Evolutionary conservation across 805 yeast species (phyloP).

Genomic region (Wickerhamiella lipophila): DNA sequence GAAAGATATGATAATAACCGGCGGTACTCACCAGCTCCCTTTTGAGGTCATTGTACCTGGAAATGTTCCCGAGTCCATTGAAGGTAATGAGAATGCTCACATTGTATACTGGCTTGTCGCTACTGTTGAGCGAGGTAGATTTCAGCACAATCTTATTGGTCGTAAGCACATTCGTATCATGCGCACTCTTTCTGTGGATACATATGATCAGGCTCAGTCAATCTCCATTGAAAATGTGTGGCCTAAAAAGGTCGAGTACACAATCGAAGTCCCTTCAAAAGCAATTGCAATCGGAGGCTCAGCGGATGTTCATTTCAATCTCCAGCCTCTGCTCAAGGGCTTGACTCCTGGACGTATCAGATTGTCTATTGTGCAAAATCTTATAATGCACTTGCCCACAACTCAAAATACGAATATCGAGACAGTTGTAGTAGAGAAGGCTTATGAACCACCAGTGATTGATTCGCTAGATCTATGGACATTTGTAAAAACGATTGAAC

Average conservation of each 20-base stretch:
- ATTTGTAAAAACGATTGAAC: conserved; percentile 40
- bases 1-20: conserved; percentile 18
- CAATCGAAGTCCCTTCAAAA: conserved; percentile 71
- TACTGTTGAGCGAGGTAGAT: conserved; percentile 68
- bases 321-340: conserved; percentile 76
- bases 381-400: conserved; percentile 40
- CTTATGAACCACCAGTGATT: conserved; percentile 20
- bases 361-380: conserved; percentile 55
- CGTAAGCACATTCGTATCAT: conserved; percentile 67
- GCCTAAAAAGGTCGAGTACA: conserved; percentile 88
- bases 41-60: conserved; percentile 81
- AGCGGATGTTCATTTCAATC: conserved; percentile 51
- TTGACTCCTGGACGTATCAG: conserved; percentile 62
- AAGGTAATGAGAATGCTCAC: conserved; percentile 74
- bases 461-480: conserved; percentile 53
- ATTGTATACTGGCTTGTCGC: conserved; percentile 65
- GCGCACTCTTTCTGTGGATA: conserved; percentile 77
- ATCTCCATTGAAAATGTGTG: conserved; percentile 89
- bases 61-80: conserved; percentile 70
- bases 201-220: conserved; percentile 78
- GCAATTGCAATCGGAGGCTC: conserved; percentile 84
- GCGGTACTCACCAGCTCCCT: conserved; percentile 84
- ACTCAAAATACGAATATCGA: conserved; percentile 54
- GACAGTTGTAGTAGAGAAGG: conserved; percentile 41
- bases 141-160: conserved; percentile 49